Evolutionary conservation across 495 filamentous ascomycete genomes (phyloP).

Genomic region (Xylaria nigripes): DNA sequence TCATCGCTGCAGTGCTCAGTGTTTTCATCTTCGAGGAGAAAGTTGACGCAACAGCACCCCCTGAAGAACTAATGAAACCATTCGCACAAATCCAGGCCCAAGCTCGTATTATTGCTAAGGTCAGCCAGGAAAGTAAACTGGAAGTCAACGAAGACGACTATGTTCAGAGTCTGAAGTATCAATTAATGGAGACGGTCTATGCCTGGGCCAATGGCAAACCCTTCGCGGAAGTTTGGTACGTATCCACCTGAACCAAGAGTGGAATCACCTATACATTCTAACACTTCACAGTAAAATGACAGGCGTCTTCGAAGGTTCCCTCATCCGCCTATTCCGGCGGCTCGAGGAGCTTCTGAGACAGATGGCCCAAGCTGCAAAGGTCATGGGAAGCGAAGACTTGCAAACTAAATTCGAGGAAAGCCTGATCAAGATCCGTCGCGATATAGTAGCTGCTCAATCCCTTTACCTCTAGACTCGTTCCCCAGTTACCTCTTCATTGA

Average conservation of each 20-base stretch:
- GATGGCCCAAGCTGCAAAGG: conserved; percentile 92
- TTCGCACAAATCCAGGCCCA: conserved; percentile 77
- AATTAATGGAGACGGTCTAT: conserved; percentile 93
- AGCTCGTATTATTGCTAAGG: conserved; percentile 79
- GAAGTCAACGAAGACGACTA: conserved; percentile 89
- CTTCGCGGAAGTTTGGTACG: conserved; percentile 94
- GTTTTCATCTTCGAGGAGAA: conserved; percentile 98
- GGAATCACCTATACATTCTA: conserved; percentile 14
- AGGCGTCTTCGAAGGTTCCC: conserved; percentile 89
- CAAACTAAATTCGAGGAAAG: conserved; percentile 78
- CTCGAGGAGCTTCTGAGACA: conserved; percentile 93
- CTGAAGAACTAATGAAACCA: conserved; percentile 77
- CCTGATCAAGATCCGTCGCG: conserved; percentile 74
- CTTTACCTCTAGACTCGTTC: conserved; percentile 59
- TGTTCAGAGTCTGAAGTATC: conserved; percentile 73
- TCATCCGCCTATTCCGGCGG: conserved; percentile 92
- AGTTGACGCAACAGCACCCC: conserved; percentile 60
- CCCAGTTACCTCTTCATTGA: neutral
- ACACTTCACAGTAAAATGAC: conserved; percentile 75
- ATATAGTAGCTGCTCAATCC: conserved; percentile 89
- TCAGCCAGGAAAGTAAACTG: conserved; percentile 87
- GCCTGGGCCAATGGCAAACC: conserved; percentile 88
- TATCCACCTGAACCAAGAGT: conserved; percentile 6
- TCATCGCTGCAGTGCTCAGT: conserved; percentile 74
- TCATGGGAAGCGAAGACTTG: conserved; percentile 94